Evolutionary conservation across 2,329 filamentous ascomycete species (phyloP).

Genomic region (Grosmannia penicillata): DNA sequence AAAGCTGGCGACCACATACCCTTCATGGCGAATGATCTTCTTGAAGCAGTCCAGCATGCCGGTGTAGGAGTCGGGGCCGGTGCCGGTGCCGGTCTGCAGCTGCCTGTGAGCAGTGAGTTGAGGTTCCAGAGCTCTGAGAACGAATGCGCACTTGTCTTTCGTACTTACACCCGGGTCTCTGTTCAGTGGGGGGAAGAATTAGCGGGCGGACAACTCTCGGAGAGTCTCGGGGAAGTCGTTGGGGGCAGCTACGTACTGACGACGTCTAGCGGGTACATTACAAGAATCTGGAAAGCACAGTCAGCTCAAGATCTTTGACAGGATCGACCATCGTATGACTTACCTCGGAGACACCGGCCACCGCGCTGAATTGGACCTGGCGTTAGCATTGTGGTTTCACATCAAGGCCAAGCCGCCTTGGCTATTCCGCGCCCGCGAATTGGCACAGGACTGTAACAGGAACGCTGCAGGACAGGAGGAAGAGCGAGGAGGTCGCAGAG

Average conservation of each 20-base stretch:
- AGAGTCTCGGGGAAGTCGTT: neutral
- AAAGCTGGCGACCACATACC: conserved; percentile 37
- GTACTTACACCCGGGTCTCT: conserved; percentile 12
- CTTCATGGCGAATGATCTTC: conserved; percentile 94
- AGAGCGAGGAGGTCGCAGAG: neutral
- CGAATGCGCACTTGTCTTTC: neutral
- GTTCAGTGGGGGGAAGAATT: conserved; percentile 8
- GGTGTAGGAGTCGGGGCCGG: conserved; percentile 75
- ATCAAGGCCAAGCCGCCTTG: too few relatives aligned
- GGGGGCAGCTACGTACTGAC: conserved; percentile 57
- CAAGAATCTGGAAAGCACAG: conserved; percentile 50
- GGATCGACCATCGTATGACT: conserved; percentile 19
- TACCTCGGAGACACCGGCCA: conserved; percentile 96
- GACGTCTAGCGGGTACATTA: conserved; percentile 97
- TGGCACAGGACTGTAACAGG: neutral
- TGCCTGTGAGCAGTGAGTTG: conserved; percentile 41
- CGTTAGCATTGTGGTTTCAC: neutral
- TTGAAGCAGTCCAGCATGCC: conserved; percentile 97
- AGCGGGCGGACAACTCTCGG: conserved; percentile 8
- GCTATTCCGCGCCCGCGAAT: too few relatives aligned
- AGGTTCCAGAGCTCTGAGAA: neutral
- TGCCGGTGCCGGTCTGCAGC: conserved; percentile 61
- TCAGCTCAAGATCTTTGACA: conserved; percentile 3
- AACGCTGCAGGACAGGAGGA: neutral
- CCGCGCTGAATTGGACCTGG: conserved; percentile 42